Percentiles rank a stretch among this genome's conserved stretches.
Evolutionary conservation across 1,284 basidiomycete genomes (phyloP).

Genomic region (Rhodofomes roseus): DNA sequence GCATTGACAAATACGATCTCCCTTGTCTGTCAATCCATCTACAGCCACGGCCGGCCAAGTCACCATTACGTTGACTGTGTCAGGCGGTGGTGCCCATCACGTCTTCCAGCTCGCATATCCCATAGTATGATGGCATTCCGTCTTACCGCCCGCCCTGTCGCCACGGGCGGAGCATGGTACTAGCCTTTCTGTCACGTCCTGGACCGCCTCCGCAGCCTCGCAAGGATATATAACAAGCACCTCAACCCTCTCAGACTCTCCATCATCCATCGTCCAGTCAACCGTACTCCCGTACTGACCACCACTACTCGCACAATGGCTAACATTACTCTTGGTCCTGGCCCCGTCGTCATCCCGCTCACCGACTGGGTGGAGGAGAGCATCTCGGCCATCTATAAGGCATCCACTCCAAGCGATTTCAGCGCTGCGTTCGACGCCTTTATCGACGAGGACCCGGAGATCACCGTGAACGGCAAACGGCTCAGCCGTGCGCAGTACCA

Average conservation of each 20-base stretch:
- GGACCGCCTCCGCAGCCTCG: background rate
- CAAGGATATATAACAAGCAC: background rate
- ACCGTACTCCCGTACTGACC: background rate
- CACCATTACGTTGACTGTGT: background rate
- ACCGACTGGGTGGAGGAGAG: conserved; percentile 31
- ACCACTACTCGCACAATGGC: background rate
- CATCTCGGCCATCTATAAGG: conserved; percentile 30
- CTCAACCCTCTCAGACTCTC: background rate
- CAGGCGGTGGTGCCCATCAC: background rate
- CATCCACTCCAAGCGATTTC: conserved; percentile 29
- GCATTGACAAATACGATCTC: background rate
- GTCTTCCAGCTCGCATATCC: background rate
- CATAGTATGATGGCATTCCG: background rate
- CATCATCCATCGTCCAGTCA: background rate
- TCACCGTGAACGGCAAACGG: conserved; percentile 33
- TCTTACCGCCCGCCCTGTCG: background rate
- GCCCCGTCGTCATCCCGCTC: conserved; percentile 30
- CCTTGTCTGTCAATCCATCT: background rate
- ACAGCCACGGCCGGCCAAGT: background rate
- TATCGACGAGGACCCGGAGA: conserved; percentile 25
- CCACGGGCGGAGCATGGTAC: background rate
- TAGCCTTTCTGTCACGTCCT: background rate
- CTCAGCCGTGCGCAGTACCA: conserved; percentile 23
- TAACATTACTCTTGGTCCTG: conserved; percentile 2
- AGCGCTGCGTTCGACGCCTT: conserved; percentile 31